Evolutionary conservation across 2,329 filamentous ascomycete genomes (phyloP).

Genomic region (Penicillium sp.): DNA sequence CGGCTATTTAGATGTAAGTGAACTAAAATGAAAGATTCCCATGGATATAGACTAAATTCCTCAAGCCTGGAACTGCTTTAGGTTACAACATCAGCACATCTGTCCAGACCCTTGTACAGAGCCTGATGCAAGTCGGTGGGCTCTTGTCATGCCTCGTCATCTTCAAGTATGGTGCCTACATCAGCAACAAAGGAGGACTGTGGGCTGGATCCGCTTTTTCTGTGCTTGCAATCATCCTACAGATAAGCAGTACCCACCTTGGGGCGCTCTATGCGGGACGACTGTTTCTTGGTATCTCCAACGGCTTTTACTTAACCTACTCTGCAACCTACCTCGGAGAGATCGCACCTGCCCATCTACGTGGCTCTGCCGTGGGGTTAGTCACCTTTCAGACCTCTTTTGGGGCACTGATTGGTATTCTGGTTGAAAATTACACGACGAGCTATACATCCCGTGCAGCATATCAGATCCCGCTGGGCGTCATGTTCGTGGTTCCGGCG

Average conservation of each 20-base stretch:
- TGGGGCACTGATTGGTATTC: not conserved
- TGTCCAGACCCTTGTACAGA: not conserved
- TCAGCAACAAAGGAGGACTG: not conserved
- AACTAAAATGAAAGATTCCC: too few species aligned
- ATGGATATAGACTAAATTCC: not conserved
- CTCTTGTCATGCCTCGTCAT: not conserved
- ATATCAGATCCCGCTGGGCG: not conserved
- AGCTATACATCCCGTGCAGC: not conserved
- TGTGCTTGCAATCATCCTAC: not conserved
- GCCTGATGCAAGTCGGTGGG: not conserved
- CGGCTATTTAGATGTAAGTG: not conserved
- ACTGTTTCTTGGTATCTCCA: not conserved
- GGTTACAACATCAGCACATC: not conserved
- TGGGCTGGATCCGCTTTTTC: not conserved
- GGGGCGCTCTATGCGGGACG: not conserved
- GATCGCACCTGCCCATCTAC: conserved; percentile 2
- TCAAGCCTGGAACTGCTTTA: not conserved
- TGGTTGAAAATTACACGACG: not conserved
- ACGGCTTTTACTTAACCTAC: conserved; percentile 1
- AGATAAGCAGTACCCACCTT: not conserved
- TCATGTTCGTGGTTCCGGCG: not conserved
- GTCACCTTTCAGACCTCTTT: conserved; percentile 6
- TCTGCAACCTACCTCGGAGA: conserved; percentile 4
- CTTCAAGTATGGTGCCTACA: not conserved
- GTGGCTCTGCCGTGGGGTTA: not conserved